Evolutionary conservation across 2,329 filamentous ascomycete species (phyloP), one percentile per base, ranked within the genome.

Genomic region (Colletotrichum euphorbiae): DNA sequence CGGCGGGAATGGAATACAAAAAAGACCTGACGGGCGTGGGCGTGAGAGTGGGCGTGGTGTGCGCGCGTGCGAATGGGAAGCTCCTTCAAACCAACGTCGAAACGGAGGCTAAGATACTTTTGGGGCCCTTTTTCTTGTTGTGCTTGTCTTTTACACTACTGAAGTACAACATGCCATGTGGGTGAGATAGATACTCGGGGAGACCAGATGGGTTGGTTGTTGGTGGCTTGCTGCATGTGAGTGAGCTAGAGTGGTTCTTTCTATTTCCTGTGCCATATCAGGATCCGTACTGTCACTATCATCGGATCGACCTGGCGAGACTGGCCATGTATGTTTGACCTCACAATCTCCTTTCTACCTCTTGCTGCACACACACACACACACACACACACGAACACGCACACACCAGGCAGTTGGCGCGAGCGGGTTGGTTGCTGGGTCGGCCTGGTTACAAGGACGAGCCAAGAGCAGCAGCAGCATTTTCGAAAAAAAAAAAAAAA

Each of bases 41-140:
- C 24, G 24, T 5, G 24, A 4, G 24, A 3, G 24, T 24, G 24
- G 24, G 24, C 45, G 67, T 69, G 52, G 65, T 65, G 68, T 24
- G 48, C 70, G 43, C 61, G 65, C 60, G 56, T 68, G 62, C 61
- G 56, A 67, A 63, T 68, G 56, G 64, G 56, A 60, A 70, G 46
- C 70, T 70, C 70, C 70, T 71, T 70, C 70, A 71, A 70, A 71
- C 70, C 64, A 66, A 65, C 59, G 48, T 69, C 67, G 67, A 69
- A 69, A 69, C 67, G 28, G 65, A 62, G 60, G 46, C 57, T 60
- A 51, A 60, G 31, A 60, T 60, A 1, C 28, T 60, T 54, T 60
- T 60, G 45, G 57, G 45, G 55, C 40, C 40, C 28, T 58, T 40
- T 40, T 51, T 46, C 17, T 46, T 28, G 19, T 33, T 28, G 5